These are phyloP conservation scores for Leucosporidium scottii DNA, from an alignment of 768 basidiomycete species.

Conservation along the genomic window DNA sequence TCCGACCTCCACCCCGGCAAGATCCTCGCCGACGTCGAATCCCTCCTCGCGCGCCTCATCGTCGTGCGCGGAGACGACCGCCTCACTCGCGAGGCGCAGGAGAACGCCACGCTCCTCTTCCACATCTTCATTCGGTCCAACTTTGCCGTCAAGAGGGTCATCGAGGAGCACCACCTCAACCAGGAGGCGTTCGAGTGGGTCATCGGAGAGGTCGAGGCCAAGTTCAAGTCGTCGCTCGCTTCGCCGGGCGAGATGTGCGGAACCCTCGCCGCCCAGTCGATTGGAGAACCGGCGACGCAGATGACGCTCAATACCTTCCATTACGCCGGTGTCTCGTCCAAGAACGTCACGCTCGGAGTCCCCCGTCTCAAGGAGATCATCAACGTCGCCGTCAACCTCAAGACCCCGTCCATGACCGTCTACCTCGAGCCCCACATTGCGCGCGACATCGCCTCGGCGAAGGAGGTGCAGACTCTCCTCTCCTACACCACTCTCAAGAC, in stretches of 20 bases:
- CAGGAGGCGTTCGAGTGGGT: conserved; percentile 98
- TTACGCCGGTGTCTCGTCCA: conserved; percentile 99
- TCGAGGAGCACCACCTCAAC: conserved; percentile 82
- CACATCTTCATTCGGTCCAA: conserved; percentile 86
- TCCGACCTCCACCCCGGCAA: conserved; percentile 84
- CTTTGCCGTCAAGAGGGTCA: conserved; percentile 74
- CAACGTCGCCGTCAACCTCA: conserved; percentile 97
- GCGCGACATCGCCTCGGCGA: conserved; percentile 57
- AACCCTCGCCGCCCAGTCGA: conserved; percentile 93
- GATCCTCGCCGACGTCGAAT: conserved; percentile 70
- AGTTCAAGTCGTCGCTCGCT: conserved; percentile 86
- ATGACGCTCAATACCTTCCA: conserved; percentile 99
- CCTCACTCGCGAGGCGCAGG: conserved; percentile 68
- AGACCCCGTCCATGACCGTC: conserved; percentile 92
- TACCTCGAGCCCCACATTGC: conserved; percentile 71
- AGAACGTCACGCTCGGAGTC: conserved; percentile 98
- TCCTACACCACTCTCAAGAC: conserved; percentile 90
- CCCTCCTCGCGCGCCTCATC: conserved; percentile 66
- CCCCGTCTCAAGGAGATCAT: conserved; percentile 99
- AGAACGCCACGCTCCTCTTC: conserved; percentile 85
- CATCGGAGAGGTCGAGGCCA: conserved; percentile 85
- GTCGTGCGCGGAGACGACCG: conserved; percentile 80
- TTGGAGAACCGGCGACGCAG: conserved; percentile 98
- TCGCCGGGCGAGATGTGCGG: conserved; percentile 99
- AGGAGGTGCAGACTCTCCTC: conserved; percentile 84